Evolutionary conservation across 2,329 filamentous ascomycete species (phyloP).

Genomic region (Fusarium coicis): DNA sequence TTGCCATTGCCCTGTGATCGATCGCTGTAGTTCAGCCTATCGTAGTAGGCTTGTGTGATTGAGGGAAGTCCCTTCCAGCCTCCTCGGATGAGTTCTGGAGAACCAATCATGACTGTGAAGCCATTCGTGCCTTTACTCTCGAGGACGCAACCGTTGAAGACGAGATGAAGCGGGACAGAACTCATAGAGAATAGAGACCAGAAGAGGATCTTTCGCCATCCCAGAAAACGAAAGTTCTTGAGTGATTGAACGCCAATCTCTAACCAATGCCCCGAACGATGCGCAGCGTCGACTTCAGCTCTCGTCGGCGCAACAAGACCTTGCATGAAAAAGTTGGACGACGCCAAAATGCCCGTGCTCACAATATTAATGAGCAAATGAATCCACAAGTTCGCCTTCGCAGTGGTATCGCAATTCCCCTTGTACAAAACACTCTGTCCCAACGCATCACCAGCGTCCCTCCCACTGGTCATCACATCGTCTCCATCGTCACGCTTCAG

Average conservation of each 20-base stretch:
- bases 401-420: not conserved
- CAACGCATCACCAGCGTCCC: not conserved
- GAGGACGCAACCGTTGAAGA: constrained; percentile 20
- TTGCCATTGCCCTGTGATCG: rapidly evolving
- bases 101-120: constrained; percentile 9
- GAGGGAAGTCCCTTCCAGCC: not conserved
- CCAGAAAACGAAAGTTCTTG: constrained; percentile 24
- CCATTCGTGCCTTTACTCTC: constrained; percentile 28
- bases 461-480: rapidly evolving
- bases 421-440: constrained; percentile 12
- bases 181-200: constrained; percentile 18
- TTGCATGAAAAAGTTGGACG: constrained; percentile 53
- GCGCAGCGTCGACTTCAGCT: constrained; percentile 43
- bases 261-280: constrained; percentile 21
- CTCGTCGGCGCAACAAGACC: constrained; percentile 49
- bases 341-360: constrained; percentile 46
- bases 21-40: not conserved
- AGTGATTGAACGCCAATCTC: constrained; percentile 42
- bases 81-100: not conserved
- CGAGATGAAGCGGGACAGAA: constrained; percentile 19
- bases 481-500: not conserved
- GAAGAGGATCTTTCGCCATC: constrained; percentile 6
- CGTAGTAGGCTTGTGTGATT: not conserved
- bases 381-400: constrained; percentile 14
- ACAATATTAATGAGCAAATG: constrained; percentile 32